Conservation (phyloP, 352 stramenopile genomes). For the Globisporangium viniferum region DNA sequence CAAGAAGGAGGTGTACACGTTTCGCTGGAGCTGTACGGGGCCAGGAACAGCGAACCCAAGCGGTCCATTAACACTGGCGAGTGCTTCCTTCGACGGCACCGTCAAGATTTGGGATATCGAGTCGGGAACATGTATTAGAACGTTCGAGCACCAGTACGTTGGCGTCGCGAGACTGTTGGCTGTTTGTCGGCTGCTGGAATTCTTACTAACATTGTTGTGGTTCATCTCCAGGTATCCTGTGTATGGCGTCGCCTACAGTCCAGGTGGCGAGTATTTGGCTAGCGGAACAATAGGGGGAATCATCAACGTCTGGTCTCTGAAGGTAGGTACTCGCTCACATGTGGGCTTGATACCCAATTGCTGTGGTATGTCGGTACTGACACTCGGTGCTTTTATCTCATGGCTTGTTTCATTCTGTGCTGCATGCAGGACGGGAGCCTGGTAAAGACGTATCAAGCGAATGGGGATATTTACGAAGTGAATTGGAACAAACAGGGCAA, state of each 20-base stretch:
- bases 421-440: slow-evolving; percentile 67
- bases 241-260: slow-evolving; percentile 87
- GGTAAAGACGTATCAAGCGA: slow-evolving; percentile 87
- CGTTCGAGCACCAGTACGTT: slow-evolving; percentile 91
- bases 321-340: slow-evolving; percentile 50
- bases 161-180: slow-evolving; percentile 16
- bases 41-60: slow-evolving; percentile 59
- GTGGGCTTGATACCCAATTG: background rate
- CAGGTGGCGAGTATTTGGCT: slow-evolving; percentile 92
- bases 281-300: slow-evolving; percentile 96
- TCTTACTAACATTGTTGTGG: slow-evolving; percentile 20
- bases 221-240: slow-evolving; percentile 59
- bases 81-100: slow-evolving; percentile 95
- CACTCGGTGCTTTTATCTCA: background rate
- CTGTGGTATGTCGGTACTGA: slow-evolving; percentile 29
- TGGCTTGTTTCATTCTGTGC: background rate
- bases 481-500: slow-evolving; percentile 94
- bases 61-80: slow-evolving; percentile 84
- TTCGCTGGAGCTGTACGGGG: slow-evolving; percentile 89
- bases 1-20: slow-evolving; percentile 93
- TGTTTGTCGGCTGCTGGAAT: slow-evolving; percentile 1
- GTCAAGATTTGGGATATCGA: slow-evolving; percentile 94
- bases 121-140: slow-evolving; percentile 88
- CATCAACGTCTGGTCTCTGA: slow-evolving; percentile 97
- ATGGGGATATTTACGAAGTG: slow-evolving; percentile 98